Evolutionary conservation across 208 protist genomes (phyloP).

Genomic region (Wallacemonas sp.): DNA sequence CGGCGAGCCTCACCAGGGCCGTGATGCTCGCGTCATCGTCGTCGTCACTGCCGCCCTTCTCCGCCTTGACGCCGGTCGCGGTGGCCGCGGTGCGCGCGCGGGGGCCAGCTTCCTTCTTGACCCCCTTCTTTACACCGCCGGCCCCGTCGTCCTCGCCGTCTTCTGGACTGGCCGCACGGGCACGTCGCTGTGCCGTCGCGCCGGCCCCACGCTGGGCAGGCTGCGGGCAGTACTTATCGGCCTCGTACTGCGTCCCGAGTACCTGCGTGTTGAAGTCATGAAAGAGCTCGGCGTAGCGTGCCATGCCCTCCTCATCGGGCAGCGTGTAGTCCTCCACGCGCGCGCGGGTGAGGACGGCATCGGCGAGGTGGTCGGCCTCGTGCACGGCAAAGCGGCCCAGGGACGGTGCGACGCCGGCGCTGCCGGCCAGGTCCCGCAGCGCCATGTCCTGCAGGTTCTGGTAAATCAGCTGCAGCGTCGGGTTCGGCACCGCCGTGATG

Average conservation of each 20-base stretch:
- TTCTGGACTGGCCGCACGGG: not conserved
- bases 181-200: conserved; percentile 11
- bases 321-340: conserved; percentile 43
- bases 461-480: conserved; percentile 66
- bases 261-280: conserved; percentile 53
- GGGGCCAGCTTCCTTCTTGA: not conserved
- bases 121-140: not conserved
- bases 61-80: not conserved
- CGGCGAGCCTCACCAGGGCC: conserved; percentile 27
- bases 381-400: not conserved
- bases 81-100: not conserved
- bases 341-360: not conserved
- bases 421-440: conserved; percentile 6
- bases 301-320: conserved; percentile 55
- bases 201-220: not conserved
- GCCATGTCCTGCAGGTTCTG: conserved; percentile 55
- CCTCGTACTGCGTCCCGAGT: conserved; percentile 47
- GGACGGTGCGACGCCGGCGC: not conserved
- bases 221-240: conserved; percentile 40
- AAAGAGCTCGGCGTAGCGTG: conserved; percentile 36
- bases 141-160: not conserved
- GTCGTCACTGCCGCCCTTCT: conserved; percentile 2
- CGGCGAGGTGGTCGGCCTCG: not conserved
- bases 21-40: conserved; percentile 16
- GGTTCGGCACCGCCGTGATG: conserved; percentile 68